These are phyloP conservation scores for Penicillium canescens DNA, from an alignment of 495 filamentous ascomycete genomes.

Conservation along the genomic window DNA sequence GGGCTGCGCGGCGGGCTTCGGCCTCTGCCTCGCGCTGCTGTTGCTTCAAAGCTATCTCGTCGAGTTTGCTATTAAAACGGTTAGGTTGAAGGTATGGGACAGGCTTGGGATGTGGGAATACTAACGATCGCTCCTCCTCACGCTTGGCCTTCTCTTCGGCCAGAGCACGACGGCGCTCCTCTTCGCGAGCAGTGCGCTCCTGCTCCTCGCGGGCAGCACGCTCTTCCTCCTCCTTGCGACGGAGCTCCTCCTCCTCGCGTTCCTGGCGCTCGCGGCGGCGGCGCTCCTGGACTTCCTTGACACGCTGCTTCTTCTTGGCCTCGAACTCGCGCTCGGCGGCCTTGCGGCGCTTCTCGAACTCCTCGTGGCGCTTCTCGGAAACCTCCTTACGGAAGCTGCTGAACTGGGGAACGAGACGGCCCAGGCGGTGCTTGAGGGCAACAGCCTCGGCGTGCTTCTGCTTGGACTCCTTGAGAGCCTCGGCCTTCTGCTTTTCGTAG, in stretches of 20 bases:
- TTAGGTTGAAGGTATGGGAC: slow-evolving; percentile 8
- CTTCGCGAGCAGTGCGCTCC: slow-evolving; percentile 72
- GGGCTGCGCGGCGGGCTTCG: slow-evolving; percentile 55
- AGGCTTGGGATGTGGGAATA: slow-evolving; percentile 20
- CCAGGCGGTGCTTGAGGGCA: slow-evolving; percentile 86
- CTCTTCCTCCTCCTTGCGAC: slow-evolving; percentile 80
- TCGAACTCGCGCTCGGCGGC: slow-evolving; percentile 87
- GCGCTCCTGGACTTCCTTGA: slow-evolving; percentile 78
- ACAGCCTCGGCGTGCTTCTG: slow-evolving; percentile 87
- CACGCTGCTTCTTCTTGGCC: slow-evolving; percentile 80
- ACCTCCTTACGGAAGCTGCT: slow-evolving; percentile 78
- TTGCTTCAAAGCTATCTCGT: slow-evolving; percentile 64
- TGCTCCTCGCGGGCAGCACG: slow-evolving; percentile 74
- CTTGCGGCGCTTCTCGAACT: slow-evolving; percentile 91
- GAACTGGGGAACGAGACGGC: slow-evolving; percentile 76
- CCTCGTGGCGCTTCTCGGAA: slow-evolving; percentile 82
- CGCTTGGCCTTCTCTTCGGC: slow-evolving; percentile 75
- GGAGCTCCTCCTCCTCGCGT: slow-evolving; percentile 76
- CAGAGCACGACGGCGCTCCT: slow-evolving; percentile 62
- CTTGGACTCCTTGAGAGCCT: slow-evolving; percentile 78
- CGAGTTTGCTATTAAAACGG: slow-evolving; percentile 52
- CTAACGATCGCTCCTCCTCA: slow-evolving; percentile 79
- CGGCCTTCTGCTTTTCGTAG: slow-evolving; percentile 74
- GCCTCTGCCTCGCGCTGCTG: slow-evolving; percentile 69
- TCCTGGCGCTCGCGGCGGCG: slow-evolving; percentile 73